These are phyloP conservation scores for Fusarium sp. DNA, from an alignment of 2,329 filamentous ascomycete species.

Conservation along the genomic window DNA sequence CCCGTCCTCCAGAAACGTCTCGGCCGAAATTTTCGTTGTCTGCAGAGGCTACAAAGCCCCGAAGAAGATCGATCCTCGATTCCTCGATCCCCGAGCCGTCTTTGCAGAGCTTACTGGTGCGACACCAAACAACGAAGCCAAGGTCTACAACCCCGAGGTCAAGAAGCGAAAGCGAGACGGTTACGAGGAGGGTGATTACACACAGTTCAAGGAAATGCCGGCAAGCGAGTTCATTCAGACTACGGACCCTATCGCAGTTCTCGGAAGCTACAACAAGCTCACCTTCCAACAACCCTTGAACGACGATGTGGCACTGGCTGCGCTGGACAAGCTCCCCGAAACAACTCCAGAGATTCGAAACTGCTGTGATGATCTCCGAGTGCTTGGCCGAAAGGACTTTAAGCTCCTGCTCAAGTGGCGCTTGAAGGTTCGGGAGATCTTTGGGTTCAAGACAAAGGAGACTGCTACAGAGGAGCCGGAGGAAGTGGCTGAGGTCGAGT, in stretches of 20 bases:
- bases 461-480: constrained; percentile 60
- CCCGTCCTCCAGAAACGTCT: constrained; percentile 94
- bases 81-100: constrained; percentile 88
- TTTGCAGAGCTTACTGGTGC: constrained; percentile 92
- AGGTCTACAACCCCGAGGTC: constrained; percentile 96
- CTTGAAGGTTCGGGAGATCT: constrained; percentile 87
- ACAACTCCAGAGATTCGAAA: constrained; percentile 85
- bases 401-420: constrained; percentile 91
- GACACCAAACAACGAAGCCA: constrained; percentile 94
- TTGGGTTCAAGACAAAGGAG: constrained; percentile 86
- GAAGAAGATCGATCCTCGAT: constrained; percentile 91
- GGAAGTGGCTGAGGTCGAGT: constrained; percentile 84
- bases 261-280: constrained; percentile 87
- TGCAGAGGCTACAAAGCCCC: constrained; percentile 96
- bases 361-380: constrained; percentile 86
- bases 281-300: constrained; percentile 84
- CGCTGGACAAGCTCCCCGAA: constrained; percentile 85
- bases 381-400: constrained; percentile 94
- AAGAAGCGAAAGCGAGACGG: constrained; percentile 98
- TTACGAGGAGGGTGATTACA: constrained; percentile 96
- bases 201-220: constrained; percentile 87
- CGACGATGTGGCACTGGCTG: constrained; percentile 87
- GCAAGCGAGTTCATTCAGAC: constrained; percentile 96
- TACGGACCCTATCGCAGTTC: constrained; percentile 89
- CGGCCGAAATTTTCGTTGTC: constrained; percentile 98